These are phyloP conservation scores for Lactarius akahatsu DNA, from an alignment of 768 basidiomycete species.

Conservation along the genomic window DNA sequence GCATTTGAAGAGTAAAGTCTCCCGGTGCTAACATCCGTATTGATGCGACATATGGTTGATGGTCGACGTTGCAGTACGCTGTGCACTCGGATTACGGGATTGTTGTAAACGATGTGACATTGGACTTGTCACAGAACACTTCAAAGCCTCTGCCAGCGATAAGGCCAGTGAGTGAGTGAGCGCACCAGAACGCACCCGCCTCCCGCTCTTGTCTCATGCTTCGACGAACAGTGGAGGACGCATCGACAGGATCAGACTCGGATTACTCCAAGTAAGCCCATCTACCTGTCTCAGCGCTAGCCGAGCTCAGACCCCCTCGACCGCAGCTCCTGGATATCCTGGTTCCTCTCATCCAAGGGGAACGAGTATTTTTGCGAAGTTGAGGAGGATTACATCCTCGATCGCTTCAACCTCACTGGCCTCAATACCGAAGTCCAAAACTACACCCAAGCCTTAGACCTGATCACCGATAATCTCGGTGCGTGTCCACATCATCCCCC, in stretches of 20 bases:
- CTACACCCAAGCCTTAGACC: constrained; percentile 89
- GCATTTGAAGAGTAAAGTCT: constrained; percentile 34
- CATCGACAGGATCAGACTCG: constrained; percentile 91
- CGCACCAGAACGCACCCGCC: constrained; percentile 4
- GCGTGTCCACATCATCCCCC: constrained; percentile 32
- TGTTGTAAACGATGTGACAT: background rate
- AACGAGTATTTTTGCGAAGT: constrained; percentile 99
- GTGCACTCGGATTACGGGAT: background rate
- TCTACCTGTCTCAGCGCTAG: background rate
- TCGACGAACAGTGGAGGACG: constrained; percentile 67
- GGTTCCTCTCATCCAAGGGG: constrained; percentile 96
- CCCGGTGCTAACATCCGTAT: constrained; percentile 28
- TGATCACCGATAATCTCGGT: constrained; percentile 97
- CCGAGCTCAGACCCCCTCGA: constrained; percentile 21
- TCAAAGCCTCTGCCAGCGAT: constrained; percentile 2
- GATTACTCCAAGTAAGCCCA: constrained; percentile 87
- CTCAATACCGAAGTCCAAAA: constrained; percentile 95
- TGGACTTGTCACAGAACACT: constrained; percentile 4
- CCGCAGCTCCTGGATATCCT: constrained; percentile 83
- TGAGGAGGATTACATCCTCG: constrained; percentile 97
- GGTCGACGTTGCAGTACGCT: background rate
- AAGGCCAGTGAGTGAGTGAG: constrained; percentile 19
- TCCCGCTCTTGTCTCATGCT: constrained; percentile 33
- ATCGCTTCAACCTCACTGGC: constrained; percentile 97
- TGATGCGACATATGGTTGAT: background rate